Percentiles rank a stretch among this genome's conserved stretches.
Conservation (phyloP, 257 asterid species). For the Nemophila menziesii region DNA sequence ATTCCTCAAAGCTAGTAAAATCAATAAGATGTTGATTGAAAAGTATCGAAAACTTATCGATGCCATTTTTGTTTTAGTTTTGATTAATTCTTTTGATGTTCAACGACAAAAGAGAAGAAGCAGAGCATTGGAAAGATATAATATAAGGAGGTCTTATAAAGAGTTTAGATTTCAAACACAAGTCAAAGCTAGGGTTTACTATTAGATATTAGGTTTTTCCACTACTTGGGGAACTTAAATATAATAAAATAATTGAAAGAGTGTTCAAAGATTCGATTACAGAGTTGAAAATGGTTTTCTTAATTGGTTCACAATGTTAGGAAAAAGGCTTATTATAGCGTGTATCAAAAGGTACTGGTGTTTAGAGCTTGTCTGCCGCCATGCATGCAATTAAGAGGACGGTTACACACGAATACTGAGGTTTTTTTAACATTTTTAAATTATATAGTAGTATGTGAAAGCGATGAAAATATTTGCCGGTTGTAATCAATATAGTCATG, state of each 20-base stretch:
- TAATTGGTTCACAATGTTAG: conserved; percentile 13
- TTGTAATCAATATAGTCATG: no score
- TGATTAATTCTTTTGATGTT: background rate
- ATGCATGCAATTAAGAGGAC: conserved; percentile 46
- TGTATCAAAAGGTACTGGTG: conserved; percentile 24
- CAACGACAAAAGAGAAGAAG: conserved; percentile 10
- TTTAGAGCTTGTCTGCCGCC: conserved; percentile 47
- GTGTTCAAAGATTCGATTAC: conserved; percentile 15
- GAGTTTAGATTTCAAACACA: conserved; percentile 26
- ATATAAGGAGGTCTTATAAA: conserved; percentile 15
- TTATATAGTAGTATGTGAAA: no score
- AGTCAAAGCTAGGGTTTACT: conserved; percentile 46
- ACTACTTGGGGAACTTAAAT: conserved; percentile 28
- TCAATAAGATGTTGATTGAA: conserved; percentile 15
- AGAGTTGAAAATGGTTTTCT: conserved; percentile 16
- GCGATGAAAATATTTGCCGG: no score
- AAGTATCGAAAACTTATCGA: conserved; percentile 11
- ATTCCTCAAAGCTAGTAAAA: conserved; percentile 10
- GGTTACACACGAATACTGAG: background rate
- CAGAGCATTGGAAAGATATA: conserved; percentile 8
- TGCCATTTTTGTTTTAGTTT: conserved; percentile 13
- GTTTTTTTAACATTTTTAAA: no score
- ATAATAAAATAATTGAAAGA: conserved; percentile 2
- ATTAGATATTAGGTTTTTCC: conserved; percentile 8
- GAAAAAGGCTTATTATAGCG: conserved; percentile 16